Base-by-base conservation (phyloP, 495 filamentous ascomycete species). In the Echria macrotheca region DNA sequence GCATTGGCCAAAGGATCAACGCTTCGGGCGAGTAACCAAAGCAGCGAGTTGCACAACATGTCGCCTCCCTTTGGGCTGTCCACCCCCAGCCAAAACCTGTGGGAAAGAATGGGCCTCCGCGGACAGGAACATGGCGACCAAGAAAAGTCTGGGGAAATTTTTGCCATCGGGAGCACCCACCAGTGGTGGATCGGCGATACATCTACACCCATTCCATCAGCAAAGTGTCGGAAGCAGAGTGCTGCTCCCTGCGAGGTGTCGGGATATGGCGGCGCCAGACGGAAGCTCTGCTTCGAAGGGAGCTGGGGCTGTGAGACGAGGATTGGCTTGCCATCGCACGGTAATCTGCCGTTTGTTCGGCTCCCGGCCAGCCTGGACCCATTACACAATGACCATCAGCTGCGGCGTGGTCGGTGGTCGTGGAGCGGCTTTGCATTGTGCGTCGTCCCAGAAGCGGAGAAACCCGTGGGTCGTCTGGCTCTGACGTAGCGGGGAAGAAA, bases 391-490 rank as follows among this genome's bases (percentile, higher is more conserved):
- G 21, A 14, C 17, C 14, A 10, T 24, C 18, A 10, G 21, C 15
- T 22, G 11, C 11, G 5, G 37, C 12, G 19, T n/a, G n/a, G n/a
- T n/a, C n/a, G n/a, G n/a, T n/a, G n/a, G n/a, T n/a, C n/a, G n/a
- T n/a, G n/a, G n/a, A n/a, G n/a, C n/a, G n/a, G n/a, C n/a, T n/a
- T n/a, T n/a, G n/a, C n/a, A n/a, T n/a, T n/a, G n/a, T n/a, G n/a
- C 25, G 42, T 32, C 42, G 42, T 32, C 42, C 42, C 42, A 44
- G 42, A 44, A 44, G 42, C 42, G 42, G 42, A 44, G 42, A 29
- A 31, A 31, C 15, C 42, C 42, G 42, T 31, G 25, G 42, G 22
- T 29, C 24, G 9, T 9, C 25, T 15, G 11, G 19, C 26, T 17
- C 12, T 39, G 42, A 32, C 25, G 21, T 23, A 42, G 12, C 35